phyloP scores from a whole-genome alignment of 805 yeast genomes.

The Pichia deserticola region DNA sequence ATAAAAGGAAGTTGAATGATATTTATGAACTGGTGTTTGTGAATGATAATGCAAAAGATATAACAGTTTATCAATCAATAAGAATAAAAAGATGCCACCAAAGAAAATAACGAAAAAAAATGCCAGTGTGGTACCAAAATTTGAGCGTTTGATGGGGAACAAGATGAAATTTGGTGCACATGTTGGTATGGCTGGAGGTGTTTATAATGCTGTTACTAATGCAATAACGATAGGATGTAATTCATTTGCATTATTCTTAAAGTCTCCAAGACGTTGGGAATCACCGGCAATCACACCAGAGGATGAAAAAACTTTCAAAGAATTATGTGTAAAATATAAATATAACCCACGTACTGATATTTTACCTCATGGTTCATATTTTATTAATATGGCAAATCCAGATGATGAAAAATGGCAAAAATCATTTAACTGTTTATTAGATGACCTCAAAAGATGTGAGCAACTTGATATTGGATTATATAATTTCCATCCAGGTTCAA shows the following conservation, averaged over 20 bases:
- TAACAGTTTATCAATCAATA: too few relatives aligned
- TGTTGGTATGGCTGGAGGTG: slow-evolving; percentile 75
- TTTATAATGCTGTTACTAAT: slow-evolving; percentile 31
- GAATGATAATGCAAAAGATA: too few relatives aligned
- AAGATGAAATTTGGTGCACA: slow-evolving; percentile 78
- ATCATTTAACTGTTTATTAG: slow-evolving; percentile 71
- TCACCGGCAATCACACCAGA: slow-evolving; percentile 66
- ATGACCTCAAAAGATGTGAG: slow-evolving; percentile 85
- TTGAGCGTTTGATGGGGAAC: slow-evolving; percentile 1
- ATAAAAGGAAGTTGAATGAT: too few relatives aligned
- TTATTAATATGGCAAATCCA: slow-evolving; percentile 89
- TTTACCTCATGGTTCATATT: slow-evolving; percentile 91
- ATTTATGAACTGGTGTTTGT: too few relatives aligned
- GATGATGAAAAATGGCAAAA: slow-evolving; percentile 71
- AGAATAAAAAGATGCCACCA: slow-evolving; percentile 17
- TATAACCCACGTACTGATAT: slow-evolving; percentile 73
- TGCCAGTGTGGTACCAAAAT: background rate
- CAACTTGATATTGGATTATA: slow-evolving; percentile 74
- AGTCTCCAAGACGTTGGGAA: slow-evolving; percentile 87
- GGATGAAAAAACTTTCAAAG: slow-evolving; percentile 60
- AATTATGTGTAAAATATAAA: slow-evolving; percentile 51
- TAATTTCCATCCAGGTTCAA: slow-evolving; percentile 92
- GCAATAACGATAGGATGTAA: slow-evolving; percentile 54
- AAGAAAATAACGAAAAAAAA: slow-evolving; percentile 11
- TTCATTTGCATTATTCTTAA: slow-evolving; percentile 84